Evolutionary conservation across 75 land plant genomes (phyloP), one percentile per base, ranked within the genome.

Genomic region (Cunninghamia lanceolata): DNA sequence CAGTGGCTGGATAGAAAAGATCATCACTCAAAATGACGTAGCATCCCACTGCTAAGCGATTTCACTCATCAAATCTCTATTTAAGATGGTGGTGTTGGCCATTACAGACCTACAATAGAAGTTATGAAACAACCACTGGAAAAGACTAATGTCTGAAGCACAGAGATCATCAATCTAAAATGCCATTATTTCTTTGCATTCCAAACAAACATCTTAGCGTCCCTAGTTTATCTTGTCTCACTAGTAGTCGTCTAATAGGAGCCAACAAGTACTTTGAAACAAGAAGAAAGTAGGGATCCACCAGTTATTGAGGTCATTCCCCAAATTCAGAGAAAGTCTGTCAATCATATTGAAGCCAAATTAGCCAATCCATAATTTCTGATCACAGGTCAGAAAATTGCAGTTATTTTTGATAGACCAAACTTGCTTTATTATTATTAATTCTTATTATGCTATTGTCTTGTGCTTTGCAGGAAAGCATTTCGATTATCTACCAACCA

Each of bases 401-500:
- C 25, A 38, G 17, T 30, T 5, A 36, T 15, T 75, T 15, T 35
- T 43, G 3, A 4, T 25, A 10, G 50, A 80, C 11, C 50, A 80
- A 13, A 43, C 30, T 80, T 39, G 32, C 4, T 28, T 80, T 45
- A 34, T 80, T 80, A 15, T 4, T 0, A 13, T 45, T 9, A 43
- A 32, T 80, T 45, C 50, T 80, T 43, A n/a, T 43, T 80, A 28
- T 25, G 45, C 16, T 80, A 17, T 28, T 28, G 32, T 45, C 16
- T 45, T 13, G 21, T 79, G 43, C 34, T 52, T 54, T 83, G 40
- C 84, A 53, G 66, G 84, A 83, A 83, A 32, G 17, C 43, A 50
- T n/a, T 35, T 36, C 3, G 87, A 85, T 0, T 36, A 82, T 11
- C 88, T 96, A 76, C 97, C 97, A 45, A 19, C 89, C 28, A 78